Base-by-base conservation (phyloP, 2,329 filamentous ascomycete species). In the Colletotrichum australisinense region DNA sequence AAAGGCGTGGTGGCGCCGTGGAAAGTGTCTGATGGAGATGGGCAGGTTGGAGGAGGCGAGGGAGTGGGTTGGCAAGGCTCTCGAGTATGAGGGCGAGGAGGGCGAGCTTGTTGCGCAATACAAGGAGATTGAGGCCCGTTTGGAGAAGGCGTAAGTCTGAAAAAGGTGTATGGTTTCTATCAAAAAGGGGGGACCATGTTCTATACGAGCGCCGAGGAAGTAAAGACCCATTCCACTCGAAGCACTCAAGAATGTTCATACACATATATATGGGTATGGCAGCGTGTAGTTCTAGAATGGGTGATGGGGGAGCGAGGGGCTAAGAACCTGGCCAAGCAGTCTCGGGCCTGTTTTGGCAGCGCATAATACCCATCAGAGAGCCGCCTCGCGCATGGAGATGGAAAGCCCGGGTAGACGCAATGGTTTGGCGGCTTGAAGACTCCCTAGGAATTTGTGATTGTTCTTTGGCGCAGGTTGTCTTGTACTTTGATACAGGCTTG, bases 1-100 rank as follows among this genome's bases (percentile, higher is more conserved):
- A 1, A 98, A 98, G 90, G 95, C 92, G 0, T 98, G 96, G 95
- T 98, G 95, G 93, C 88, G 97, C 74, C 88, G 94, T 74, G 97
- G 94, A 11, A 92, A 91, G 85, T 97, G 95, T 80, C 83, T 98
- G 80, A 84, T 93, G 76, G 97, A 99, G 90, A 98, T 98, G 97
- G 93, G 93, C 1, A 84, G 96, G 74, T 84, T 94, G 79, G 91
- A 94, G 68, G 96, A 98, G 89, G 95, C 95, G 1, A 87, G 87
- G 78, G 91, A 92, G 75, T 97, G 95, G 91, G 88, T 98, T 53
- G 89, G 88, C 76, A 88, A 90, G 80, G 95, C 91, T 0, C 83
- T 98, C 70, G 96, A 98, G 86, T 92, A 95, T 81, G 95, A 97
- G 85, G 93, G 93, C 14, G 91, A 89, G 83, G 89, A 92, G 83